Conservation (phyloP, 2,329 filamentous ascomycete species). For the Diaporthe amygdali region DNA sequence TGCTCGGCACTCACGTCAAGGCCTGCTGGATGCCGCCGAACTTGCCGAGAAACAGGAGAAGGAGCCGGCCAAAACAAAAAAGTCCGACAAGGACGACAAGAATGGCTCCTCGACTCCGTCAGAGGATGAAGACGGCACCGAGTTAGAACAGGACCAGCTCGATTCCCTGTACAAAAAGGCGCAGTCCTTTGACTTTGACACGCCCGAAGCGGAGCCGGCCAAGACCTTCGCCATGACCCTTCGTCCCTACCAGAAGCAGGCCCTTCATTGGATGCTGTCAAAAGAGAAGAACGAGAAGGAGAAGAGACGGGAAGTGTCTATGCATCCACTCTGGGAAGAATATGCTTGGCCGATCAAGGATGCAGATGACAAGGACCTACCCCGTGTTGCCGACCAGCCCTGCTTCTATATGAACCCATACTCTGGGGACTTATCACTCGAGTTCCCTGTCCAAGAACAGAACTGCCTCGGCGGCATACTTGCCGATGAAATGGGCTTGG, state of each 20-base stretch:
- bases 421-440: conserved; percentile 88
- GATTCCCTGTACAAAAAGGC: conserved; percentile 95
- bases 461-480: conserved; percentile 92
- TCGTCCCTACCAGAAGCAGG: conserved; percentile 93
- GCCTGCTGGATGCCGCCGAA: conserved; percentile 85
- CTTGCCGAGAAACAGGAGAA: conserved; percentile 78
- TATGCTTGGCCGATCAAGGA: conserved; percentile 90
- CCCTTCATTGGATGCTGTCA: conserved; percentile 92
- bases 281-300: conserved; percentile 85
- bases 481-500: conserved; percentile 96
- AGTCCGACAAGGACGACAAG: conserved; percentile 31
- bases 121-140: conserved; percentile 82
- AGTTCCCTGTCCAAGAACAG: conserved; percentile 93
- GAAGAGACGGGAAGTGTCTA: conserved; percentile 73
- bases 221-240: conserved; percentile 82
- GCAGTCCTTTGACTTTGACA: conserved; percentile 94
- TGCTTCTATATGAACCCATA: conserved; percentile 97
- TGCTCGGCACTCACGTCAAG: conserved; percentile 81
- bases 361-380: conserved; percentile 79
- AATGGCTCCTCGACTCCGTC: conserved; percentile 56
- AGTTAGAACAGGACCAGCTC: conserved; percentile 93
- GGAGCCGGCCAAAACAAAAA: conserved; percentile 38
- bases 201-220: conserved; percentile 83
- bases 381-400: conserved; percentile 66
- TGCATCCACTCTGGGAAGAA: conserved; percentile 98